These are phyloP conservation scores for Vigna reflexopilosa DNA, from an alignment of 306 rosid species.

Conservation along the genomic window DNA sequence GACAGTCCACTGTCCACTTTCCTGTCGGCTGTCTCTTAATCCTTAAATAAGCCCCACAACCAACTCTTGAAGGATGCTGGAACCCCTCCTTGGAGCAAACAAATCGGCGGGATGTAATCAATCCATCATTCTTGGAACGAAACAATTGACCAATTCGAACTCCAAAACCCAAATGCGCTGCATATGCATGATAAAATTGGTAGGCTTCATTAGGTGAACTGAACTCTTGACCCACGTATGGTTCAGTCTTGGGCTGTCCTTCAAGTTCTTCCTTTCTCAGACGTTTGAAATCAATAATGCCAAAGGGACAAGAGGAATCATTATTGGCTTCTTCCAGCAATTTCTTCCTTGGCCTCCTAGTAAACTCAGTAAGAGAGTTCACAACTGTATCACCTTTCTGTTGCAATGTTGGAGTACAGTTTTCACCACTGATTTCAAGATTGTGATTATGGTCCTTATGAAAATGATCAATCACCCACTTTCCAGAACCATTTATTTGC, in stretches of 20 bases:
- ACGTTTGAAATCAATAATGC: constrained; percentile 68
- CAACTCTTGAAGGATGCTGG: constrained; percentile 96
- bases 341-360: constrained; percentile 65
- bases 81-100: constrained; percentile 98
- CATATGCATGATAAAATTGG: constrained; percentile 81
- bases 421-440: constrained; percentile 61
- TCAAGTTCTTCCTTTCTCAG: constrained; percentile 60
- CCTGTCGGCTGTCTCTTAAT: constrained; percentile 86
- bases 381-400: constrained; percentile 47
- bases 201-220: constrained; percentile 85
- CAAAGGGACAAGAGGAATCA: constrained; percentile 64
- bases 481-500: constrained; percentile 79
- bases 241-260: constrained; percentile 63
- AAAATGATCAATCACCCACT: constrained; percentile 91
- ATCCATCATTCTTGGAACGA: constrained; percentile 88
- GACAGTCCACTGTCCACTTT: constrained; percentile 92
- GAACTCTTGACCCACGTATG: constrained; percentile 80
- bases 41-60: constrained; percentile 93
- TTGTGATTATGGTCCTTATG: constrained; percentile 84
- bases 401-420: constrained; percentile 50
- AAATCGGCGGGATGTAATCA: constrained; percentile 83
- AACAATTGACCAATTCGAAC: constrained; percentile 91
- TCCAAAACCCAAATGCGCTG: constrained; percentile 76
- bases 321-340: constrained; percentile 53
- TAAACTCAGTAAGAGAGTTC: constrained; percentile 49